Evolutionary conservation across 208 protist species (phyloP), one percentile per base, ranked within the genome.

Genomic region (Leishmania gerbilli): DNA sequence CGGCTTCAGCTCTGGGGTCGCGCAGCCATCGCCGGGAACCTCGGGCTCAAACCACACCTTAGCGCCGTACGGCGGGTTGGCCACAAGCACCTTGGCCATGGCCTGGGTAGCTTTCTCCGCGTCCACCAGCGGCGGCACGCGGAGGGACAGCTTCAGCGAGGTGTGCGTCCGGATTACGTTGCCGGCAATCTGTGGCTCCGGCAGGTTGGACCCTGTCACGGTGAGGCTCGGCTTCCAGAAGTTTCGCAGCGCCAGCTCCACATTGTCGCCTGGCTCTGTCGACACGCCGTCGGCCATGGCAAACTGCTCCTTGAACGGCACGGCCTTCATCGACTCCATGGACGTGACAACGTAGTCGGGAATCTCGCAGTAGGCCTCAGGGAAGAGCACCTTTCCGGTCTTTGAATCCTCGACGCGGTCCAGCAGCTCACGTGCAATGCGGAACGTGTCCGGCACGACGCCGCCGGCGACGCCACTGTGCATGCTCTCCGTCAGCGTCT

Each of bases 361-460:
- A 84, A 99, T 98, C 37, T 97, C 89, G 84, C 90, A 91, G 67
- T 98, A 81, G n/a, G 98, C 90, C 79, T 97, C 95, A 31, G 90
- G 86, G 76, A 96, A 62, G 71, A 92, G 85, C 74, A 99, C 88
- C 69, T 97, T 86, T 53, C 98, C 98, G 21, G 97, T 99, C 51
- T 88, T 74, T 45, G 88, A 81, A 87, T 99, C 94, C 88, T 99
- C 97, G 24, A 99, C 76, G 76, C 97, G 92, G 76, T 92, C 82
- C 9, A 99, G 77, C 9, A 99, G 65, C 58, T 92, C 79, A 64
- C 98, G 90, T 1, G 90, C 81, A 72, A 99, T 95, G 79, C 98
- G 96, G 85, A 99, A 99, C 17, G 97, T 95, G 76, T 96, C 95
- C 71, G 98, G 97, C 42, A 99, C 96, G 53, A 99, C 94, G 68